phyloP scores from a whole-genome alignment of 768 basidiomycete genomes.

The Suillus clintonianus region DNA sequence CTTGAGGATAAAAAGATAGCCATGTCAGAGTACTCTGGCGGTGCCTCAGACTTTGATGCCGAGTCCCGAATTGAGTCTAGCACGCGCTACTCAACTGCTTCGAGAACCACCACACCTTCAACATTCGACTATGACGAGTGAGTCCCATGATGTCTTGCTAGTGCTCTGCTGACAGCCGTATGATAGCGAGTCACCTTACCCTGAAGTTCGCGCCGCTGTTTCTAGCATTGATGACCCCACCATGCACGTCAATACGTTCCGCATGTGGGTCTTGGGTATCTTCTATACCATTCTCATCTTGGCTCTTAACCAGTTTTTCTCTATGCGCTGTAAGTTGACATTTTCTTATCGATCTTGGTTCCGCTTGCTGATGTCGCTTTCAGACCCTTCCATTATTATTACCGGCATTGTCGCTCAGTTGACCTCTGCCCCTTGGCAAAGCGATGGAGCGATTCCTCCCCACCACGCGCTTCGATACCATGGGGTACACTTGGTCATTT shows the following conservation, averaged over 20 bases:
- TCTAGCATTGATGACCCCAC: constrained; percentile 76
- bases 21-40: constrained; percentile 44
- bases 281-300: constrained; percentile 58
- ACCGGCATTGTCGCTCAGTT: constrained; percentile 74
- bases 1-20: constrained; percentile 43
- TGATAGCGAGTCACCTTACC: constrained; percentile 80
- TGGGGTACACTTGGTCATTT: constrained; percentile 73
- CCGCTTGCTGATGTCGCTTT: constrained; percentile 15
- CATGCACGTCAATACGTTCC: constrained; percentile 82
- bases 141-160: constrained; percentile 27
- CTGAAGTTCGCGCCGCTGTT: constrained; percentile 86
- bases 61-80: constrained; percentile 43
- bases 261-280: constrained; percentile 78
- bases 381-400: constrained; percentile 68
- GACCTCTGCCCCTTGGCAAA: constrained; percentile 72
- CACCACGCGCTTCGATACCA: constrained; percentile 60
- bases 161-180: not conserved
- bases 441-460: constrained; percentile 68
- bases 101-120: constrained; percentile 34
- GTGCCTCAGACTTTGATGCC: constrained; percentile 54
- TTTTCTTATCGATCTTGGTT: not conserved
- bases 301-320: constrained; percentile 65
- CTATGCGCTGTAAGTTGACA: constrained; percentile 56
- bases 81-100: constrained; percentile 29
- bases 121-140: constrained; percentile 73